Evolutionary conservation across 169 alveolate species (phyloP), one percentile per base, ranked within the genome.

Genomic region (Babesia caballi): DNA sequence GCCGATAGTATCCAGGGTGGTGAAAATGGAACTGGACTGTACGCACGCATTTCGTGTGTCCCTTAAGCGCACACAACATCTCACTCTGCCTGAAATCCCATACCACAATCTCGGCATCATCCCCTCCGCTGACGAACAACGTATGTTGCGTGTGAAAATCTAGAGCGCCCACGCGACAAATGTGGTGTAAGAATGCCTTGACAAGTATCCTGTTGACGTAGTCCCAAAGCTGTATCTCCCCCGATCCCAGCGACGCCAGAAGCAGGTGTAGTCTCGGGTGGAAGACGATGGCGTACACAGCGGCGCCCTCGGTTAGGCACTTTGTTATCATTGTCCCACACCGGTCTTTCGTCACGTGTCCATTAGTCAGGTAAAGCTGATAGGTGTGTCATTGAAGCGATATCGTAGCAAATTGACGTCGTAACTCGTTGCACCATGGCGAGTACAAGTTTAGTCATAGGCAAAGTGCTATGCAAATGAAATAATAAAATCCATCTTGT

Each of bases 101-200:
- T 2, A 93, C 95, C 59, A 92, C 95, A 3, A 97, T 95, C 57
- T 93, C 91, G 75, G 93, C 90, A 68, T 97, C 99, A 82, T 97
- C 99, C 33, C 98, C 98, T n/a, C 98, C 99, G 49, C 98, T 93
- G 27, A 94, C 98, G 65, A 97, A 97, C 28, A 97, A 89, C 38
- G 98, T 97, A 65, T 96, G 97, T 57, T 94, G 87, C 3, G 67
- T 66, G 72, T 97, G 99, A 72, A 97, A 97, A 70, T 91, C 94
- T 9, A 96, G 89, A 33, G 97, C 96, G 83, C 99, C 90, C 9
- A 96, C 99, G 8, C 99, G 98, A 3, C 99, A 99, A 50, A 95
- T 98, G 84, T 97, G 99, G 41, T 94, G 97, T 61, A 82, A 91
- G 82, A 92, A 96, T 19, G 82, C 89, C 8, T 91, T 94, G 35